Conservation (phyloP, 2,329 filamentous ascomycete species). For the Exutisphaerella laricina region DNA sequence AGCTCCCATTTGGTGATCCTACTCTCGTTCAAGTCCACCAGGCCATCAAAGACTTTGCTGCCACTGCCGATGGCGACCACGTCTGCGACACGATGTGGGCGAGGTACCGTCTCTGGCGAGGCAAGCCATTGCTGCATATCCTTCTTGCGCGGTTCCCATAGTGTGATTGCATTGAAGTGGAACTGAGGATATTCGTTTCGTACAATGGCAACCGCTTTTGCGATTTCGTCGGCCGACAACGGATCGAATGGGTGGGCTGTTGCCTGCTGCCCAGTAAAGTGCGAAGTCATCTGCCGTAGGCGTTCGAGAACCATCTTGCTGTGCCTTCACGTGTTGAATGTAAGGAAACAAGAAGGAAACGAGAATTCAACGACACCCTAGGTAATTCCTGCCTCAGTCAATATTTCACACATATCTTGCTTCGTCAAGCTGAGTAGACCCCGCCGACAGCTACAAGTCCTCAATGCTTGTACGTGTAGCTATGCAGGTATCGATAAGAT, state of each 20-base stretch:
- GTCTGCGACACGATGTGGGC: slow-evolving; percentile 70
- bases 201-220: slow-evolving; percentile 61
- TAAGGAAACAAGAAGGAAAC: too few species aligned
- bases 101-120: slow-evolving; percentile 53
- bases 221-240: slow-evolving; percentile 66
- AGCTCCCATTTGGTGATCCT: slow-evolving; percentile 70
- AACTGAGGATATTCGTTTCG: slow-evolving; percentile 64
- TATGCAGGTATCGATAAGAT: too few species aligned
- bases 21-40: slow-evolving; percentile 64
- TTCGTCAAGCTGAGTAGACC: too few species aligned
- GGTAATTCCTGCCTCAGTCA: too few species aligned
- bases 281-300: slow-evolving; percentile 47
- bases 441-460: too few species aligned
- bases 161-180: slow-evolving; percentile 79
- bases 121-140: slow-evolving; percentile 77
- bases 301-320: slow-evolving; percentile 31
- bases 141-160: slow-evolving; percentile 79
- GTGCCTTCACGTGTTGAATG: too few species aligned
- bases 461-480: too few species aligned
- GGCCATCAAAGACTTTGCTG: slow-evolving; percentile 75
- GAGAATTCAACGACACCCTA: too few species aligned
- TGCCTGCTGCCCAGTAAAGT: slow-evolving; percentile 51
- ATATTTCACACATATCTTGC: too few species aligned
- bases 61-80: slow-evolving; percentile 74
- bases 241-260: slow-evolving; percentile 72